A percentile compares a stretch with the other conserved stretches of the same genome.
phyloP scores from a whole-genome alignment of 1,284 basidiomycete genomes.

The Ustilago bromivora region DNA sequence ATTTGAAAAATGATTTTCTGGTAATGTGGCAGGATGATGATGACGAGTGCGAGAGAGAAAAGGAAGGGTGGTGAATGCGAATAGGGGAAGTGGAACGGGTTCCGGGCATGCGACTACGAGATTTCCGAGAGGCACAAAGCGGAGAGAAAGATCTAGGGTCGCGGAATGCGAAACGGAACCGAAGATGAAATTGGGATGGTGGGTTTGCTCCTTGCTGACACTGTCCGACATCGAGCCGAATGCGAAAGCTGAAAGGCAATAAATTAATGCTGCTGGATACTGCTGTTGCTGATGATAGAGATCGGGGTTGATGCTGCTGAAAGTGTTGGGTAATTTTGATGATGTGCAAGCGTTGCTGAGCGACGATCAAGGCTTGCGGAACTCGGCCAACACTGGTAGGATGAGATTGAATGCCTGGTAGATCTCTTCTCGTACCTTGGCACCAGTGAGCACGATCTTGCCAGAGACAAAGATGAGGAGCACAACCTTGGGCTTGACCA shows the following conservation, averaged over 20 bases:
- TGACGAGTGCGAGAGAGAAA: slow-evolving; percentile 5
- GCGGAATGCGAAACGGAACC: background rate
- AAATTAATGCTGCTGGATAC: slow-evolving; percentile 38
- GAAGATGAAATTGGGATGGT: background rate
- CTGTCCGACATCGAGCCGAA: slow-evolving; percentile 27
- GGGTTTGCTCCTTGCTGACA: slow-evolving; percentile 1
- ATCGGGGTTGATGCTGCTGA: slow-evolving; percentile 36
- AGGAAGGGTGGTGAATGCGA: background rate
- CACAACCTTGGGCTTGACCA: slow-evolving; percentile 99
- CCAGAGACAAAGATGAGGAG: slow-evolving; percentile 98
- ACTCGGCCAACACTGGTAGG: slow-evolving; percentile 75
- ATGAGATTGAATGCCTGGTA: slow-evolving; percentile 99
- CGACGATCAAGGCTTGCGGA: slow-evolving; percentile 65
- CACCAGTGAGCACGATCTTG: slow-evolving; percentile 98
- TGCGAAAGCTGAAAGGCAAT: background rate
- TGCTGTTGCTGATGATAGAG: slow-evolving; percentile 37
- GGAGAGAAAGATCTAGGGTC: slow-evolving; percentile 5
- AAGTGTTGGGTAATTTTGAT: slow-evolving; percentile 36
- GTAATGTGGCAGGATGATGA: slow-evolving; percentile 35
- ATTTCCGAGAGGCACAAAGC: slow-evolving; percentile 13
- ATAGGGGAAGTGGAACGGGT: background rate
- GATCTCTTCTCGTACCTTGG: slow-evolving; percentile 99
- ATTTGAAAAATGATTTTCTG: slow-evolving; percentile 24
- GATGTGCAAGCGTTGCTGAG: slow-evolving; percentile 5
- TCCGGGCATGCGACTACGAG: slow-evolving; percentile 16